These are phyloP conservation scores for Leishmania braziliensis DNA, from an alignment of 208 protist species.

Conservation along the genomic window DNA sequence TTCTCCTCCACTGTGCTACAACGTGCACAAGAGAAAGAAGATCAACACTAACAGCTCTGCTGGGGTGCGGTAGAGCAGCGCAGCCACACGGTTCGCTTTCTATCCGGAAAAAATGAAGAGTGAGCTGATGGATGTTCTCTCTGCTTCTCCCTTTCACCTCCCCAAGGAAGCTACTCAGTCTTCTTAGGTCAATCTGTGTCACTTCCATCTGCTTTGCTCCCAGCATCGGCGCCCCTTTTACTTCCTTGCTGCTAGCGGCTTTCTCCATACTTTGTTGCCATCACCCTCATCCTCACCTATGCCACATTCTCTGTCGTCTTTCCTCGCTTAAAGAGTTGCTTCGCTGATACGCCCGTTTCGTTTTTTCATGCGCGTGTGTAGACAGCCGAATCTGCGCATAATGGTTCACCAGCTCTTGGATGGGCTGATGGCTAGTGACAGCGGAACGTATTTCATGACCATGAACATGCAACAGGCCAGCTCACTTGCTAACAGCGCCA, in stretches of 20 bases:
- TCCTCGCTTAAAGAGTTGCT: background rate
- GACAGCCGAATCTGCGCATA: conserved; percentile 9
- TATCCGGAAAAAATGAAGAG: background rate
- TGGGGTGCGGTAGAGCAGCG: background rate
- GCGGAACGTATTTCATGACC: background rate
- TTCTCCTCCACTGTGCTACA: background rate
- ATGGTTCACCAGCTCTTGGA: conserved; percentile 33
- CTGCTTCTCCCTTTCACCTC: background rate
- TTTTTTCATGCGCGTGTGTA: background rate
- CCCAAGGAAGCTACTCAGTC: background rate
- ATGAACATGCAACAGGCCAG: no score
- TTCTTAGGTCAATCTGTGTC: background rate
- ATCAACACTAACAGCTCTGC: background rate
- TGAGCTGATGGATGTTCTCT: background rate
- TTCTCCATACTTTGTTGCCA: background rate
- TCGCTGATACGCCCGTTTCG: background rate
- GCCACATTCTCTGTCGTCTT: background rate
- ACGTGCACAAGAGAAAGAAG: background rate
- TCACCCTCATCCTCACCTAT: background rate
- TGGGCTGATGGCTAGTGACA: background rate
- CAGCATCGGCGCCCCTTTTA: background rate
- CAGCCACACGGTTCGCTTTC: background rate
- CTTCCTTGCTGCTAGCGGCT: background rate
- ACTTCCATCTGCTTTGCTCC: background rate
- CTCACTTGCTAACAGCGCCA: no score